Evolutionary conservation across 495 filamentous ascomycete genomes (phyloP).

Genomic region (Trichoderma reesei): DNA sequence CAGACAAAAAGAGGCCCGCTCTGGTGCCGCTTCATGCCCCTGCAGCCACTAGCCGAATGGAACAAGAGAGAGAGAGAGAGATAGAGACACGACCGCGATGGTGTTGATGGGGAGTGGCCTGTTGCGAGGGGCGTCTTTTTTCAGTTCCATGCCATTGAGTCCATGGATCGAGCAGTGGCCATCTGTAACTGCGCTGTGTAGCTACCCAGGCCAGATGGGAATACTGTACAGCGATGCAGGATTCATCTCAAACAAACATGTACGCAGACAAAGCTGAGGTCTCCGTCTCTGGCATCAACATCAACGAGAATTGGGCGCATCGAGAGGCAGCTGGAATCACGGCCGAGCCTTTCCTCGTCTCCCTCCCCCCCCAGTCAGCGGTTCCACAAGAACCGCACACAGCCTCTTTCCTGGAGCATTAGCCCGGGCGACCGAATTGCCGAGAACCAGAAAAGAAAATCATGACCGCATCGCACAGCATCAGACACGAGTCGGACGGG

Average conservation of each 20-base stretch:
- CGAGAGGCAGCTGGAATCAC: not conserved
- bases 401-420: constrained; percentile 2
- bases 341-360: too few species aligned
- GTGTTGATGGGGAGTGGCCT: not conserved
- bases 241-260: too few species aligned
- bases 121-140: too few species aligned
- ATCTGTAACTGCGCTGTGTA: too few species aligned
- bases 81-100: not conserved
- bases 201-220: too few species aligned
- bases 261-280: too few species aligned
- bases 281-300: too few species aligned
- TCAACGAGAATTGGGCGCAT: too few species aligned
- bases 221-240: too few species aligned
- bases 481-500: too few species aligned
- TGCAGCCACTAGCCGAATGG: not conserved
- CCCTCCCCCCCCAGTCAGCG: not conserved
- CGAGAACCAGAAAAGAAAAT: not conserved
- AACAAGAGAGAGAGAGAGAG: not conserved
- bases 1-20: not conserved
- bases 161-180: too few species aligned
- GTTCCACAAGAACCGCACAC: not conserved
- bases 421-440: not conserved
- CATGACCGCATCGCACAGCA: constrained; percentile 6
- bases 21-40: constrained; percentile 5
- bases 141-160: too few species aligned